These are phyloP conservation scores for Trypanosoma scelopori DNA, from an alignment of 208 protist genomes.

Conservation along the genomic window DNA sequence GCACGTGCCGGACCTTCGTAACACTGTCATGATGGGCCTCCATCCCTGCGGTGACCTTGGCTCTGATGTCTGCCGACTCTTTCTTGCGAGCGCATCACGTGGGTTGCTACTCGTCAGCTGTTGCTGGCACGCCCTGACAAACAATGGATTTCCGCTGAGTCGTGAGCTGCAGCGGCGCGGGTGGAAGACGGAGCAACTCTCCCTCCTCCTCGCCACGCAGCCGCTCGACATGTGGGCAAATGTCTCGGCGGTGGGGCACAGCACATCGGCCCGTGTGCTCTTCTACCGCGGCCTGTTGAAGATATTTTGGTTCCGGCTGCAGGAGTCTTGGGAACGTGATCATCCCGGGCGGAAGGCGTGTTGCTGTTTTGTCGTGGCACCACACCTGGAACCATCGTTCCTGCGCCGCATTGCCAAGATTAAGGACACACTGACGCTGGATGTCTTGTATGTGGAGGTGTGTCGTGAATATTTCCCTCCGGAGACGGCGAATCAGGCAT, in stretches of 20 bases:
- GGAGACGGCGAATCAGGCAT: conserved; percentile 29
- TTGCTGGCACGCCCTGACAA: conserved; percentile 87
- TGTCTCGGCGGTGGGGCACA: conserved; percentile 58
- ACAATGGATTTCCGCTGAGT: conserved; percentile 72
- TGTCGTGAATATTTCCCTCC: conserved; percentile 59
- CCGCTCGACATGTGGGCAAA: conserved; percentile 82
- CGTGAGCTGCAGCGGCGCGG: conserved; percentile 44
- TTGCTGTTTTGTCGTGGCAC: conserved; percentile 41
- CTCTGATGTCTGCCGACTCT: conserved; percentile 78
- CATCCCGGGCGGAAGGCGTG: not conserved
- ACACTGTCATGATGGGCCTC: conserved; percentile 74
- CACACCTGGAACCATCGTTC: conserved; percentile 78
- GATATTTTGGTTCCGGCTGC: conserved; percentile 52
- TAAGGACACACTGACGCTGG: conserved; percentile 66
- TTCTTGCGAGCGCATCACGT: conserved; percentile 37
- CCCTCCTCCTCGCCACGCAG: conserved; percentile 84
- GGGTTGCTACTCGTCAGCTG: conserved; percentile 89
- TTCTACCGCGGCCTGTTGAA: conserved; percentile 84
- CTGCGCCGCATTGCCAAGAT: conserved; percentile 60
- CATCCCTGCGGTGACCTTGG: conserved; percentile 89
- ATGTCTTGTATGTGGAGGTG: conserved; percentile 40
- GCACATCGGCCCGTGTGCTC: conserved; percentile 61
- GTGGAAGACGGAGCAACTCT: conserved; percentile 48
- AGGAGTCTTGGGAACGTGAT: conserved; percentile 20
- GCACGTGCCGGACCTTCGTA: conserved; percentile 65